These are phyloP conservation scores for Xylariaceae sp. DNA, from an alignment of 2,329 filamentous ascomycete genomes.

Conservation along the genomic window DNA sequence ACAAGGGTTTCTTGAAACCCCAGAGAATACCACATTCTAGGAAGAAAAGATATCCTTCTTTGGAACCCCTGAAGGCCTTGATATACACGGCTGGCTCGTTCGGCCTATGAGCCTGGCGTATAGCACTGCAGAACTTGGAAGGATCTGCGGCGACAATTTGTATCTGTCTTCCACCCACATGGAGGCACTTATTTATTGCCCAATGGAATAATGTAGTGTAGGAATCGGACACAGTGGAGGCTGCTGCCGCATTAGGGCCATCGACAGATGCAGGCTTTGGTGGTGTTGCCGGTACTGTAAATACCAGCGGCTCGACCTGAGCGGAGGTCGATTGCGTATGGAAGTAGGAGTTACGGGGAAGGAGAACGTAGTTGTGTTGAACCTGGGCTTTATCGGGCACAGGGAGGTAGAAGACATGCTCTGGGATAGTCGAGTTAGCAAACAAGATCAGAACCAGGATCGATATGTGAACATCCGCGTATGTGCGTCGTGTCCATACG, in stretches of 20 bases:
- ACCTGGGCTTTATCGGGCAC: conserved; percentile 61
- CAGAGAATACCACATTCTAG: conserved; percentile 62
- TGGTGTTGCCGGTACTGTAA: conserved; percentile 55
- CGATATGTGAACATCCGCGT: background rate
- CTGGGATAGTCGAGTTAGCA: conserved; percentile 33
- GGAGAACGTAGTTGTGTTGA: conserved; percentile 61
- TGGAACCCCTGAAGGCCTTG: conserved; percentile 60
- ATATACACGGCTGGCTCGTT: conserved; percentile 61
- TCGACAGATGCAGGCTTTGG: conserved; percentile 56
- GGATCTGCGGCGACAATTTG: conserved; percentile 50
- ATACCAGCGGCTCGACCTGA: conserved; percentile 54
- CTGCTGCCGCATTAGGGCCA: conserved; percentile 45
- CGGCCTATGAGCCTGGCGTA: conserved; percentile 53
- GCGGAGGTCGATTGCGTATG: conserved; percentile 42
- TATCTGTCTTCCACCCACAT: conserved; percentile 42
- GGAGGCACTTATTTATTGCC: conserved; percentile 51
- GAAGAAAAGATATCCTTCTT: conserved; percentile 65
- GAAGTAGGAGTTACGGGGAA: conserved; percentile 52
- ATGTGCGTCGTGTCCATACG: background rate
- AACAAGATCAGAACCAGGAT: background rate
- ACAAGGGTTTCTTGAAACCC: conserved; percentile 64
- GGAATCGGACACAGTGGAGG: conserved; percentile 52
- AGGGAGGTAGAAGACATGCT: conserved; percentile 58
- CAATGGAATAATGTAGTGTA: conserved; percentile 57
- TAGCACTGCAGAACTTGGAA: conserved; percentile 51